A percentile compares a stretch with the other conserved stretches of the same genome.
phyloP scores from a whole-genome alignment of 495 filamentous ascomycete genomes.

The Penicillium simplicissimum region DNA sequence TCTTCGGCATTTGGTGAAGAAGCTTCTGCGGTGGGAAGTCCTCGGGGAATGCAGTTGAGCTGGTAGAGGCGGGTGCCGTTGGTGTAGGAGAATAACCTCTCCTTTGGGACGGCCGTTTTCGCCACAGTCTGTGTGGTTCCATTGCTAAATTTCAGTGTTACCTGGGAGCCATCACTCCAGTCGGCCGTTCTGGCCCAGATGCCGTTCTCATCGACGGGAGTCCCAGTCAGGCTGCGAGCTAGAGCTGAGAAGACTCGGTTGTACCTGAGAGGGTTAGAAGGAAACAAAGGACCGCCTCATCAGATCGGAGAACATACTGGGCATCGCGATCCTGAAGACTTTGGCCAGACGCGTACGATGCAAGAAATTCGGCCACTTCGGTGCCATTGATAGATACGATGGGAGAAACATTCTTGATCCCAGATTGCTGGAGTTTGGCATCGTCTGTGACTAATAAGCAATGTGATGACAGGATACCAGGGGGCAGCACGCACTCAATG shows the following conservation, averaged over 20 bases:
- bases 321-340: slow-evolving; percentile 42
- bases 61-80: slow-evolving; percentile 27
- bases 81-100: slow-evolving; percentile 26
- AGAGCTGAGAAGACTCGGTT: slow-evolving; percentile 27
- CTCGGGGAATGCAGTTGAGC: slow-evolving; percentile 26
- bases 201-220: slow-evolving; percentile 21
- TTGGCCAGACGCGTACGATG: slow-evolving; percentile 20
- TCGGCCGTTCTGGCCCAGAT: slow-evolving; percentile 26
- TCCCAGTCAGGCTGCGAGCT: slow-evolving; percentile 27
- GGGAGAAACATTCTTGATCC: slow-evolving; percentile 23
- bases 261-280: slow-evolving; percentile 25
- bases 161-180: slow-evolving; percentile 27
- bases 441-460: slow-evolving; percentile 19
- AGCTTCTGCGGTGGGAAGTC: slow-evolving; percentile 8
- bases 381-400: slow-evolving; percentile 38
- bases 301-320: slow-evolving; percentile 25
- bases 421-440: slow-evolving; percentile 19
- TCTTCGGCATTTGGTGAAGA: slow-evolving; percentile 50
- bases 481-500: slow-evolving; percentile 16
- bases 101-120: slow-evolving; percentile 22
- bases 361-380: slow-evolving; percentile 28
- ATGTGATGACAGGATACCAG: neutral
- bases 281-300: neutral
- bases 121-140: slow-evolving; percentile 22
- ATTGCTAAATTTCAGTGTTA: slow-evolving; percentile 24